Percentiles rank a stretch among this genome's conserved stretches.
These are phyloP conservation scores for Arctium lappa DNA, from an alignment of 129 eudicot species.

Conservation along the genomic window DNA sequence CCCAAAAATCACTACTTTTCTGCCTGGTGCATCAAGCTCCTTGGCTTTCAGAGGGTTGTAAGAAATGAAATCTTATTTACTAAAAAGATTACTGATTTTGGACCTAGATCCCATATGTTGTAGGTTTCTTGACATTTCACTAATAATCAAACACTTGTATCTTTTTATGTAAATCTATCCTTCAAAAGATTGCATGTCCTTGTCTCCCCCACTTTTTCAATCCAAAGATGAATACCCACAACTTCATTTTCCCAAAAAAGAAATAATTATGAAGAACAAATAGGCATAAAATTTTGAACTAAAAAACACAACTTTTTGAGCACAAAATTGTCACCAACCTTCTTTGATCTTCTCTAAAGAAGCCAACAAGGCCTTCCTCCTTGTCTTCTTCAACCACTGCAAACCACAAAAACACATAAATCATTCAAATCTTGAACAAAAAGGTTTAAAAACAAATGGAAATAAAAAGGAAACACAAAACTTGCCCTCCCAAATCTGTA, in stretches of 20 bases:
- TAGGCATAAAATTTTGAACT: neutral
- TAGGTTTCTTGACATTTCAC: conserved; percentile 1
- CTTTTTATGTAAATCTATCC: neutral
- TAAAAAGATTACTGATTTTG: neutral
- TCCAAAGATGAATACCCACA: neutral
- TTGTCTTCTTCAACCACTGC: conserved; percentile 90
- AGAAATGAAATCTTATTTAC: neutral
- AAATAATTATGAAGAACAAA: conserved; percentile 8
- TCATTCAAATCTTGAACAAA: neutral
- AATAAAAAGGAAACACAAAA: conserved; percentile 1
- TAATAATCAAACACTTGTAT: neutral
- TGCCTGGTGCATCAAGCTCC: neutral
- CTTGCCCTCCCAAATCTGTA: conserved; percentile 88
- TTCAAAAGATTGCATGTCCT: neutral
- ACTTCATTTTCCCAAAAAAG: neutral
- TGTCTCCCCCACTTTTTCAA: neutral
- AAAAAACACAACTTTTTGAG: neutral
- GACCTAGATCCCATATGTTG: conserved; percentile 6
- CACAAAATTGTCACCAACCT: conserved; percentile 44
- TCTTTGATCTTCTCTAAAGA: conserved; percentile 93
- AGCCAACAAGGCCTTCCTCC: conserved; percentile 82
- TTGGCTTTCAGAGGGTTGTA: neutral
- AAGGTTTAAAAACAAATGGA: neutral
- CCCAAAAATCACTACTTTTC: neutral
- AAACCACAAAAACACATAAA: conserved; percentile 11